Base-by-base conservation (phyloP, 2,329 filamentous ascomycete genomes). In the Fusarium sp. region DNA sequence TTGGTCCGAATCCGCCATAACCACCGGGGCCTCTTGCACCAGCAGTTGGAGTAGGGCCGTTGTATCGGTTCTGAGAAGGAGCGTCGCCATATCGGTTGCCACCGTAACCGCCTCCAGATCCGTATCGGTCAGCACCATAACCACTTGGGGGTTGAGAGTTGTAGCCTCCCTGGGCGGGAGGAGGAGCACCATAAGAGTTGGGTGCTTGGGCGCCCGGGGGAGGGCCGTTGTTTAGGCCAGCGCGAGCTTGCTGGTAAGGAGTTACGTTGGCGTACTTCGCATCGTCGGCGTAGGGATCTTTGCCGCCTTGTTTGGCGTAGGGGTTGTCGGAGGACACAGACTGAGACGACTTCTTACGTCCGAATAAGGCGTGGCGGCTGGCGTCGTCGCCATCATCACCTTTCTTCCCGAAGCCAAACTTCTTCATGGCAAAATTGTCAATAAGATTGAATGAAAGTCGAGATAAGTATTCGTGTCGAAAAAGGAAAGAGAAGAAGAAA, bases 401-500 rank as follows among this genome's bases (percentile, higher is more conserved):
- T 75, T 87, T 89, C 79, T 85, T 88, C 67, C 86, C 82, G 68
- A 88, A 84, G 49, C 85, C 84, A 71, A 89, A 88, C 72, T 86
- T 88, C 80, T 84, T 86, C 88, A 90, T 90, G 65, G 65, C 57
- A 30, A 50, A 37, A 40, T 55, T 30, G 34, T 52, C 40, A 5
- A 12, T 6, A 4, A 18, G 13, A 2, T 38, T 40, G 49, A 30
- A 20, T 55, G 7, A 36, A 49, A 37, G 45, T 46, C 12, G 33
- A 42, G 46, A 53, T 58, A 16, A 31, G 18, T 31, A 28, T 28
- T 60, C 12, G 57, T 11, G 41, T 41, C 15, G 41, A 31, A 18
- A 23, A 4, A 23, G 23, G 36, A 36, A 23, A 42, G 37, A 45
- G 31, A 9, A 30, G 10, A 38, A 20, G 16, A 26, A 38, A 30